These are phyloP conservation scores for Leucosporidium creatinivorum DNA, from an alignment of 768 basidiomycete species.

Conservation along the genomic window DNA sequence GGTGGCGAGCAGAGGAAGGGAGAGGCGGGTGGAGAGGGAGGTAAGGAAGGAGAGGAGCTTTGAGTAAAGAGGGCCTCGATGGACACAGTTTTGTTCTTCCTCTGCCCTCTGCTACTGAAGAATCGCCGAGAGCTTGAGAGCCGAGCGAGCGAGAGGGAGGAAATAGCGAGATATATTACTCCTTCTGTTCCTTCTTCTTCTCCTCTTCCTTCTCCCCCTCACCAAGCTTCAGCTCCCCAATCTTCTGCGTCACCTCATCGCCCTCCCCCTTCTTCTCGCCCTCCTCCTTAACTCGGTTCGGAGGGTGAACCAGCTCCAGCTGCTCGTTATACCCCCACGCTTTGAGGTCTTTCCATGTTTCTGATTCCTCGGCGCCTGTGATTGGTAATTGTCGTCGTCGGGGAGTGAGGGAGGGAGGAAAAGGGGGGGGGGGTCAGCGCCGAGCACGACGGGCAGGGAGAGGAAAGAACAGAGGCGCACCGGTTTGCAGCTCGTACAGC, in stretches of 20 bases:
- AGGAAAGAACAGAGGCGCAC: not conserved
- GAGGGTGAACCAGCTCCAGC: constrained; percentile 1
- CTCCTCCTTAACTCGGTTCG: not conserved
- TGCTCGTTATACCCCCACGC: not conserved
- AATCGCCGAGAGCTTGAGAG: no score
- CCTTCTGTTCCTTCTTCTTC: not conserved
- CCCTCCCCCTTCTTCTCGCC: not conserved
- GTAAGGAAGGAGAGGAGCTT: no score
- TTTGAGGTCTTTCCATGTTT: not conserved
- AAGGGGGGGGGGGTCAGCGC: no score
- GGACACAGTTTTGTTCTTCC: no score
- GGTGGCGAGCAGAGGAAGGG: no score
- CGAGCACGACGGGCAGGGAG: not conserved
- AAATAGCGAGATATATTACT: not conserved
- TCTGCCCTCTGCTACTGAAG: no score
- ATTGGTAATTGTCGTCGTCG: not conserved
- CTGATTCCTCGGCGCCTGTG: not conserved
- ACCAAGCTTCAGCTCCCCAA: not conserved
- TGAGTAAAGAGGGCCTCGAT: no score
- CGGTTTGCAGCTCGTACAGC: constrained; percentile 1
- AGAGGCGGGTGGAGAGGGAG: no score
- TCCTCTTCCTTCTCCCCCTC: not conserved
- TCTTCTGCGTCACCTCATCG: not conserved
- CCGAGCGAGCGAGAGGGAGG: no score
- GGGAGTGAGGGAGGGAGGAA: not conserved